phyloP scores from a whole-genome alignment of 2,329 filamentous ascomycete genomes.

The Penicillium oxalicum region DNA sequence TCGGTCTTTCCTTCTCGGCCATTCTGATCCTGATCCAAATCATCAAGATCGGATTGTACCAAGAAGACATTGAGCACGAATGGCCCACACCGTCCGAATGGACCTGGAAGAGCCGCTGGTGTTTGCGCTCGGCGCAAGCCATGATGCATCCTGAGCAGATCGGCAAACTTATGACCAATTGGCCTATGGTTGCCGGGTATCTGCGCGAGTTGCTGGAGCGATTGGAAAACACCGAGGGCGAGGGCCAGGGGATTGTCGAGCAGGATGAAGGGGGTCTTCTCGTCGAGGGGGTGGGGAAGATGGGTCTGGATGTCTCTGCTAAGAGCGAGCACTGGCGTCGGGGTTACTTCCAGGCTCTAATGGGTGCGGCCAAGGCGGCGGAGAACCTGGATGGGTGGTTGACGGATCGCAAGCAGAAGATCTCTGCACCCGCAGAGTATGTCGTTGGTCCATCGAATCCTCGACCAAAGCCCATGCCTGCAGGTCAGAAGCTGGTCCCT shows the following conservation, averaged over 20 bases:
- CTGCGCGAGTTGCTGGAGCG: constrained; percentile 56
- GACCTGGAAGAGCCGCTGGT: constrained; percentile 63
- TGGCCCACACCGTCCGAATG: constrained; percentile 82
- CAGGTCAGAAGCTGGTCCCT: constrained; percentile 56
- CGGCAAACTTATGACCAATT: constrained; percentile 55
- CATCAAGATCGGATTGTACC: constrained; percentile 60
- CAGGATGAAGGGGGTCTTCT: constrained; percentile 48
- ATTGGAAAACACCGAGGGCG: constrained; percentile 62
- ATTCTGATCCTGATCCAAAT: constrained; percentile 55
- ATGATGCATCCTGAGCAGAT: constrained; percentile 53
- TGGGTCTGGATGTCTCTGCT: constrained; percentile 61
- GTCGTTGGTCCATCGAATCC: constrained; percentile 81
- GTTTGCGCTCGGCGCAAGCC: constrained; percentile 59
- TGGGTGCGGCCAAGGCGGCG: constrained; percentile 68
- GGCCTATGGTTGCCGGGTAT: constrained; percentile 59
- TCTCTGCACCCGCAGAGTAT: constrained; percentile 65
- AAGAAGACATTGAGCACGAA: constrained; percentile 67
- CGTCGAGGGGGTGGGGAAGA: constrained; percentile 51
- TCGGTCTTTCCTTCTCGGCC: constrained; percentile 66
- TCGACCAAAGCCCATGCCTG: constrained; percentile 64
- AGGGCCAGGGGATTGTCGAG: constrained; percentile 60
- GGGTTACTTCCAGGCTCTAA: constrained; percentile 77
- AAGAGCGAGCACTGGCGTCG: constrained; percentile 81
- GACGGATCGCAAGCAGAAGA: constrained; percentile 58
- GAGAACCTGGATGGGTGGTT: constrained; percentile 80